Percentiles rank a stretch among this genome's conserved stretches.
Evolutionary conservation across 805 yeast genomes (phyloP).

Genomic region (Cyberlindnera mycetangii): DNA sequence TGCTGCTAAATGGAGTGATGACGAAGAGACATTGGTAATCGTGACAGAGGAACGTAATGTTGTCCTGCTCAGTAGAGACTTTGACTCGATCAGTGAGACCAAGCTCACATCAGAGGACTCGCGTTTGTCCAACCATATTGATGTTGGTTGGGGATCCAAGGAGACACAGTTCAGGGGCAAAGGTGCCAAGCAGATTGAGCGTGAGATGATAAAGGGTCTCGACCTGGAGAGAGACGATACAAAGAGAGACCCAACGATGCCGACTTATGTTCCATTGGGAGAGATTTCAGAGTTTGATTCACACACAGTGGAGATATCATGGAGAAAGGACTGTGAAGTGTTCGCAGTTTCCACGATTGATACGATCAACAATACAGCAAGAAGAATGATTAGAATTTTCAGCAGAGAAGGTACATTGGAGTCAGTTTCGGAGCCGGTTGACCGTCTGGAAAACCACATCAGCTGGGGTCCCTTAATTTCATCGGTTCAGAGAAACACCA

Average conservation of each 20-base stretch:
- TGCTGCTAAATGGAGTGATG: constrained; percentile 85
- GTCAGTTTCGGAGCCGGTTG: constrained; percentile 86
- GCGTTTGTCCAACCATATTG: constrained; percentile 71
- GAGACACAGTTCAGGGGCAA: constrained; percentile 96
- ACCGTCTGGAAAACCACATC: constrained; percentile 68
- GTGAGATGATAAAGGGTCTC: constrained; percentile 50
- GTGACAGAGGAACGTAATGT: constrained; percentile 61
- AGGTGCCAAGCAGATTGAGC: constrained; percentile 79
- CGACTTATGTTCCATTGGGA: constrained; percentile 69
- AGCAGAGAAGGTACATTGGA: constrained; percentile 73
- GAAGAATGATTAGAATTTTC: constrained; percentile 84
- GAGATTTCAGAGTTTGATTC: constrained; percentile 54
- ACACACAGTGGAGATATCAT: constrained; percentile 52
- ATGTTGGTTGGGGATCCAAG: constrained; percentile 97
- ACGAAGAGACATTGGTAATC: constrained; percentile 79
- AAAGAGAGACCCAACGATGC: constrained; percentile 87
- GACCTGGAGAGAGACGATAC: constrained; percentile 66
- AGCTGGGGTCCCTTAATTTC: constrained; percentile 93
- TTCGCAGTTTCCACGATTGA: constrained; percentile 67
- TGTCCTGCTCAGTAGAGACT: constrained; percentile 65
- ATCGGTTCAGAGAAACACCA: constrained; percentile 61
- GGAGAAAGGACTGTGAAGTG: constrained; percentile 95
- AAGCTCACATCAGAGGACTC: constrained; percentile 60
- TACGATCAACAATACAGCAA: constrained; percentile 34
- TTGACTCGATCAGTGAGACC: constrained; percentile 76